These are phyloP conservation scores for Sporothrix mexicana DNA, from an alignment of 2,329 filamentous ascomycete species.

Conservation along the genomic window DNA sequence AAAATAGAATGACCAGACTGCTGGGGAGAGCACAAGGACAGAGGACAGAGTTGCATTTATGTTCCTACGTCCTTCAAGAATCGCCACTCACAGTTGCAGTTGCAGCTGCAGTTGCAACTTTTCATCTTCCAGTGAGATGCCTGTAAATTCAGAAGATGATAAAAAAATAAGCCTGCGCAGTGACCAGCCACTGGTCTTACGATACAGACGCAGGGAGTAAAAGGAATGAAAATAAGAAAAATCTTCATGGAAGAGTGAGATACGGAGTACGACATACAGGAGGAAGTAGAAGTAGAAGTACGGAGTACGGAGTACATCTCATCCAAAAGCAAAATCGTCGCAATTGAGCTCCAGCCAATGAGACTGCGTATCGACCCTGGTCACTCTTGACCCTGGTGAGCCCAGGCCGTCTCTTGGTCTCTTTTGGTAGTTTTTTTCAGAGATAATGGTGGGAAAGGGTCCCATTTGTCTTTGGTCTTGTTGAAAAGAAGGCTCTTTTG, in stretches of 20 bases:
- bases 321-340: conserved; percentile 27
- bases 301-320: neutral
- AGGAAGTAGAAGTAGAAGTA: no score
- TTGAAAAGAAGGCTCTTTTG: neutral
- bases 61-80: neutral
- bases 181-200: conserved; percentile 14
- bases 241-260: neutral
- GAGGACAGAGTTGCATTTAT: conserved; percentile 7
- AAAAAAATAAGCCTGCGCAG: neutral
- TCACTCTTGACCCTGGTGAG: conserved; percentile 31
- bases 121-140: neutral
- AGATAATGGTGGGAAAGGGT: neutral
- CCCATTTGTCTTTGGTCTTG: conserved; percentile 8
- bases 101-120: neutral
- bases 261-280: no score
- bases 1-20: no score
- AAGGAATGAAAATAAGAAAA: conserved; percentile 6
- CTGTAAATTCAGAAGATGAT: neutral
- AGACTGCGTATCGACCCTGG: conserved; percentile 32
- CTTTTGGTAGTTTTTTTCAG: neutral
- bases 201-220: neutral
- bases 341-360: conserved; percentile 32
- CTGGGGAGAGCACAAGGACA: no score
- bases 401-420: conserved; percentile 10
- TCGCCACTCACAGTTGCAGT: neutral